phyloP scores from a whole-genome alignment of 192 early-diverging fungal species.

The Ambispora gerdemannii region DNA sequence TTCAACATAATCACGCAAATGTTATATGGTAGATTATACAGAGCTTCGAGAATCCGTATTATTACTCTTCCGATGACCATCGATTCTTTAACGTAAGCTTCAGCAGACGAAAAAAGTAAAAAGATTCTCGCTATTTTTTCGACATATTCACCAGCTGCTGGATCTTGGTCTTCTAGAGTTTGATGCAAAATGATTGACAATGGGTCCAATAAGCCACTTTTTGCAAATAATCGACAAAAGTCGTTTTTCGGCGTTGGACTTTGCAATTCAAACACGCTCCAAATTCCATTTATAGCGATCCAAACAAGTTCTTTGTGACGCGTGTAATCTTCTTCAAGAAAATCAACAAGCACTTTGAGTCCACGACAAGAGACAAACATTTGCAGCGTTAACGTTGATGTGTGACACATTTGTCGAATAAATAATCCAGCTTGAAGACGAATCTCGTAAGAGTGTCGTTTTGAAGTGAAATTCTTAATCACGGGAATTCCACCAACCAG shows the following conservation, averaged over 20 bases:
- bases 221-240: slow-evolving; percentile 53
- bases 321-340: slow-evolving; percentile 48
- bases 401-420: slow-evolving; percentile 49
- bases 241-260: slow-evolving; percentile 55
- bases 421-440: slow-evolving; percentile 50
- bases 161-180: slow-evolving; percentile 41
- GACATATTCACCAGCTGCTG: slow-evolving; percentile 32
- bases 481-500: slow-evolving; percentile 54
- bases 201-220: slow-evolving; percentile 48
- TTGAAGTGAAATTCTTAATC: slow-evolving; percentile 46
- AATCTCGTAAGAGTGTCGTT: slow-evolving; percentile 37
- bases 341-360: slow-evolving; percentile 44
- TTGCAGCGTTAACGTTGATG: slow-evolving; percentile 47
- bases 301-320: slow-evolving; percentile 48
- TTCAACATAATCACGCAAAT: slow-evolving; percentile 51
- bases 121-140: slow-evolving; percentile 51
- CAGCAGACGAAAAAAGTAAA: slow-evolving; percentile 54
- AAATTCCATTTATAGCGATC: slow-evolving; percentile 53
- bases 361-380: slow-evolving; percentile 62
- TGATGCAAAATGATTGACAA: slow-evolving; percentile 42
- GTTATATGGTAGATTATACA: slow-evolving; percentile 40
- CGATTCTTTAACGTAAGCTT: slow-evolving; percentile 51
- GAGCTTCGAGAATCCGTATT: slow-evolving; percentile 41
- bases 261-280: slow-evolving; percentile 51
- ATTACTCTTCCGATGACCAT: slow-evolving; percentile 37